Evolutionary conservation across 768 basidiomycete genomes (phyloP), one percentile per base, ranked within the genome.

Genomic region (Udeniomyces megalosporus): DNA sequence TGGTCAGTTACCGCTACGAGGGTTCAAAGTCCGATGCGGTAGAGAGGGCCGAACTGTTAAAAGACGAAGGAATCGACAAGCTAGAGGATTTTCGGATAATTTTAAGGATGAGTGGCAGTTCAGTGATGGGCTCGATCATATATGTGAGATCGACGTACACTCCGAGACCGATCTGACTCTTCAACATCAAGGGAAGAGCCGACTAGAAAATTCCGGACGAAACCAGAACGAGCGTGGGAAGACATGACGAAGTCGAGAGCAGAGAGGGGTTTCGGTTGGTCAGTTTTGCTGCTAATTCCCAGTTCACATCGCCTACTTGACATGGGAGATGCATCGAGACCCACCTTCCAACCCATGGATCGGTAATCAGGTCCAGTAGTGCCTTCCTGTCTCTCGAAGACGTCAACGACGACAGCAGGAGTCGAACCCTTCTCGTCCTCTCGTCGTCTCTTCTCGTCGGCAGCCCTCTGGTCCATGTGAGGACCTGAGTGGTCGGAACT

Each of bases 121-220:
- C n/a, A n/a, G n/a, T 22, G 22, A 49, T 2, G 24, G 12, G 15
- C 14, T 28, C 8, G n/a, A 20, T 50, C 49, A 24, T 14, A 24
- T 10, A 14, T 10, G 48, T 50, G 26, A 29, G 26, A 17, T 22
- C 8, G 17, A 26, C 20, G 14, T 35, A 24, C 15, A 58, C 56
- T 46, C 45, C 50, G 17, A 52, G 34, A n/a, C 56, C 62, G 31
- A 63, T 58, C 56, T 63, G 62, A 5, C 46, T 38, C 42, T 63
- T 63, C 17, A 58, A 20, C 29, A 63, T 24, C 11, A 63, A 47
- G 28, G 58, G 56, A 2, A 51, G 14, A 8, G 62, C 56, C 6
- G 54, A 55, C 7, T 34, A 26, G 10, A 17, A 42, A 17, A 17
- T 8, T 42, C 38, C 10, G n/a, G n/a, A n/a, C n/a, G n/a, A n/a